Evolutionary conservation across 1,284 basidiomycete species (phyloP), one percentile per base, ranked within the genome.

Genomic region (Amylostereum areolatum): DNA sequence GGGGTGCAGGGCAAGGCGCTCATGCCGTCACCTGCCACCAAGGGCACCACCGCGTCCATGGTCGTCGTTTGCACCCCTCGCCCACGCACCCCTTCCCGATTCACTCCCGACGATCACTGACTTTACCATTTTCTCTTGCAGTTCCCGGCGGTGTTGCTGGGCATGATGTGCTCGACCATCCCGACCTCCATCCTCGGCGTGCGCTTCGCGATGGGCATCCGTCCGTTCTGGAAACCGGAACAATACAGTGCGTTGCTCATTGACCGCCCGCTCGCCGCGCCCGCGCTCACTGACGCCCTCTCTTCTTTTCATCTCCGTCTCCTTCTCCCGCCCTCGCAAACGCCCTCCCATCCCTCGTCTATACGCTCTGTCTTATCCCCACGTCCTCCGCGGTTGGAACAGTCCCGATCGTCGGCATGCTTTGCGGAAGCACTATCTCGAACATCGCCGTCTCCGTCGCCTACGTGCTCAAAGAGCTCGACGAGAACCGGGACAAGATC

Each of bases 401-500:
- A 92, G 89, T 92, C 50, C 89, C 89, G 7, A 78, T 92, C 45
- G 75, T 92, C 7, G 90, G 91, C n/a, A 92, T 93, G 91, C 72
- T 92, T 2, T 87, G 89, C 46, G 90, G 90, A 3, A 81, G 78
- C 52, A 84, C 88, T 0, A 86, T 92, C 50, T 84, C 83, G 0
- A 80, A 81, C 1, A 78, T 92, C 25, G 81, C 88, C 2, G 76
- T 92, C 0, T 76, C 82, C 0, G 70, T 85, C 3, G 80, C 77
- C 48, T 83, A 78, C 48, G 73, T 86, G 9, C 66, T 89, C 42
- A 83, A 77, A 57, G 84, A 88, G 57, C 59, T 89, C 6, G 70
- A 78, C 43, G 89, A 92, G 55, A 92, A 90, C 60, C 69, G 74
- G 39, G 90, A 92, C 67, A 90, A 86, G 61, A 76, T 91, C 3